Evolutionary conservation across 306 rosid genomes (phyloP), one percentile per base, ranked within the genome.

Genomic region (Hippophae tibetana): DNA sequence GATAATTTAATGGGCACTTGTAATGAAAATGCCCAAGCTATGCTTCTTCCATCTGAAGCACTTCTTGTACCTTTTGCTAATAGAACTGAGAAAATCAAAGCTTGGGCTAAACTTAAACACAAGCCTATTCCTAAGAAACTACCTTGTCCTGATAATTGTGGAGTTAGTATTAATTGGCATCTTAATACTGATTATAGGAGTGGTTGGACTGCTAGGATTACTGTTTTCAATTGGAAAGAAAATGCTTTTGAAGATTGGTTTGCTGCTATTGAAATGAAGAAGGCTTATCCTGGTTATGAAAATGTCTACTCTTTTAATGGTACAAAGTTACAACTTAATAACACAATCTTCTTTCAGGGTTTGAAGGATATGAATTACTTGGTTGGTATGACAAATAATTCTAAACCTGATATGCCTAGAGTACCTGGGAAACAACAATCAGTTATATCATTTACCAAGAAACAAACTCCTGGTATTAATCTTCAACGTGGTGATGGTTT

Each of bases 371-470:
- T 77, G 80, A 85, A 82, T 14, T 90, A 52, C 72, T 69, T 90
- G 72, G 56, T 78, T 9, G 94, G 77, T 5, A 72, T 71, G 60
- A 78, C 69, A 7, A 87, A 90, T 12, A 94, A 87, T 42, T 63
- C 79, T 0, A 64, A 43, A 12, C 8, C 5, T 0, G 0, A 4
- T 0, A 54, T 11, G 14, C 94, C 95, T 1, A 58, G 51, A 26
- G 87, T 87, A 2, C 97, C 97, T 0, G 97, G 97, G 3, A 90
- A 90, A 76, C 97, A 83, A 61, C 97, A 90, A 43, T 76, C 96
- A 0, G 86, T 90, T 46, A 41, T 87, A 3, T 66, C 96, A 2
- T 90, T 90, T 69, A 62, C 53, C 4, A 90, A 90, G 82, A 78
- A 76, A 56, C 43, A 71, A 8, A 18, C 43, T 0, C 73, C 76